Percentiles rank a stretch among this genome's conserved stretches.
Evolutionary conservation across 331 rosid species (phyloP).

Genomic region (Pyracantha coccinea): DNA sequence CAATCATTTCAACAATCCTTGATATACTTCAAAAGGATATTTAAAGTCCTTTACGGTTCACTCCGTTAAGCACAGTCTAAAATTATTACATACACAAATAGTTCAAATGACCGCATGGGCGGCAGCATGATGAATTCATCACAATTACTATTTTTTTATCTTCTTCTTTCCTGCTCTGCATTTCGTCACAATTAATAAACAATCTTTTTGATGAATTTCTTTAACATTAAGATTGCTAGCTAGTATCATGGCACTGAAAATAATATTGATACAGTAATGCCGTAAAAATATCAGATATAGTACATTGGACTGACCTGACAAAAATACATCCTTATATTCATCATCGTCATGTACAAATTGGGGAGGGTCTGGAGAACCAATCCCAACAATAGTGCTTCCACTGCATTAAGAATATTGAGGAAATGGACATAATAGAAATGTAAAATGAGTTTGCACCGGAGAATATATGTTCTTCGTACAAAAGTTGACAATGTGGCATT

Average conservation of each 20-base stretch:
- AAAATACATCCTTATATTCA: slow-evolving; percentile 69
- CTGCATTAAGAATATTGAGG: slow-evolving; percentile 44
- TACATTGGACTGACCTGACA: slow-evolving; percentile 55
- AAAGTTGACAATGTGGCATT: not conserved
- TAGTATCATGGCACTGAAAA: not conserved
- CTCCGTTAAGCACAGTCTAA: not conserved
- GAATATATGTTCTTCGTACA: not conserved
- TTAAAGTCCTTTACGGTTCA: no score
- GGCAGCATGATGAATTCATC: not conserved
- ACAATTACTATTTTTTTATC: not conserved
- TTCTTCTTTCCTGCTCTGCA: not conserved
- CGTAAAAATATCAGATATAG: not conserved
- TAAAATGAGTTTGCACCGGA: not conserved
- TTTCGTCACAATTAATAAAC: not conserved
- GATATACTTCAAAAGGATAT: no score
- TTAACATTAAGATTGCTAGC: not conserved
- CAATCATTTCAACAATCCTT: slow-evolving; percentile 2
- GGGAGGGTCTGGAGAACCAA: slow-evolving; percentile 98
- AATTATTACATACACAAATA: not conserved
- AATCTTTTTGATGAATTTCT: not conserved
- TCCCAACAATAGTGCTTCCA: slow-evolving; percentile 96
- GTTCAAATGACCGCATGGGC: not conserved
- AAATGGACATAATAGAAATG: slow-evolving; percentile 4
- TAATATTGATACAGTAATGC: not conserved
- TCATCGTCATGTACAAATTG: slow-evolving; percentile 78